Evolutionary conservation across 257 asterid species (phyloP).

Genomic region (Thymus quinquecostatus): DNA sequence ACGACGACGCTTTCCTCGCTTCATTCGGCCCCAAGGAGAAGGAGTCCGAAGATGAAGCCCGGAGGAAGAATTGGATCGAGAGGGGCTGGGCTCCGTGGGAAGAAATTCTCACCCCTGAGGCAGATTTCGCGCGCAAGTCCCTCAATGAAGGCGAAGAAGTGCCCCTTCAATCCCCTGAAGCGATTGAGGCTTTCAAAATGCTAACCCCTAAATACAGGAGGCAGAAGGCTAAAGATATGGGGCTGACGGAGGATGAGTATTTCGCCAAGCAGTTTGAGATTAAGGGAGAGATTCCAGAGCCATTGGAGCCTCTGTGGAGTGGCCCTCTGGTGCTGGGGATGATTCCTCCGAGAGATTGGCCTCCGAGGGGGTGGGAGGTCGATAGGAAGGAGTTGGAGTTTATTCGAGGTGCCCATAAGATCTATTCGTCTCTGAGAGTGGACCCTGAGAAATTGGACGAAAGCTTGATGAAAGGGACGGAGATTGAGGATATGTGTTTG

Average conservation of each 20-base stretch:
- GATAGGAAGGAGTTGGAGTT: constrained; percentile 83
- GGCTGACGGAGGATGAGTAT: constrained; percentile 82
- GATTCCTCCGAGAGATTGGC: constrained; percentile 96
- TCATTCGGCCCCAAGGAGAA: constrained; percentile 74
- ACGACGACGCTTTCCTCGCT: constrained; percentile 73
- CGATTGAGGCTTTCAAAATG: constrained; percentile 85
- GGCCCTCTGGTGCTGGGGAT: constrained; percentile 78
- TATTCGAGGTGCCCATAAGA: constrained; percentile 80
- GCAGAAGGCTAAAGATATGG: constrained; percentile 73
- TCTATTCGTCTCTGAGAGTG: constrained; percentile 50
- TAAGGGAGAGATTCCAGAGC: constrained; percentile 83
- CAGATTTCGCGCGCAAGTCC: constrained; percentile 74
- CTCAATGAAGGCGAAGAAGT: constrained; percentile 97
- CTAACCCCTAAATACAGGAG: constrained; percentile 68
- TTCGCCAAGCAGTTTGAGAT: constrained; percentile 90
- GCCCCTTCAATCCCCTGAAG: constrained; percentile 79
- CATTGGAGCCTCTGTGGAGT: constrained; percentile 68
- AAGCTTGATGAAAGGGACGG: constrained; percentile 45
- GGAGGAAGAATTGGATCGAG: constrained; percentile 83
- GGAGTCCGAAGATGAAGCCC: constrained; percentile 89
- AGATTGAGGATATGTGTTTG: constrained; percentile 54
- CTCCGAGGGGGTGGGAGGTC: constrained; percentile 93
- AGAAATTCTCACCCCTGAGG: constrained; percentile 93
- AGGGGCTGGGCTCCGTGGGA: constrained; percentile 99
- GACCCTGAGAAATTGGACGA: constrained; percentile 70